Conservation (phyloP, 176 grass and related monocot genomes). For the Oryza officinalis region DNA sequence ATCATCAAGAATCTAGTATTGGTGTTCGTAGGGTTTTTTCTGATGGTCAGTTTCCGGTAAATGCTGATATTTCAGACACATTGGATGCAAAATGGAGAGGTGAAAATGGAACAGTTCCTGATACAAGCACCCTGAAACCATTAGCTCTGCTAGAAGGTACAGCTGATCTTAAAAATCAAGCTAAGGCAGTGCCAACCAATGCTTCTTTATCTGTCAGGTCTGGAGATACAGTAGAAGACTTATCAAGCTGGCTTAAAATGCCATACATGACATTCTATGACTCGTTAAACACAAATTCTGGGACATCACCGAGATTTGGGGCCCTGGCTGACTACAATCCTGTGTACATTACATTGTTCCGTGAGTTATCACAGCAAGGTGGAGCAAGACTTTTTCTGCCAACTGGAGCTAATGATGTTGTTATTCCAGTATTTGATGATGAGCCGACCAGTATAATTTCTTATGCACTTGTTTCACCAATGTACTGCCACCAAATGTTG, state of each 20-base stretch:
- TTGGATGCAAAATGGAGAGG: conserved; percentile 94
- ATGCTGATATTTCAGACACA: conserved; percentile 69
- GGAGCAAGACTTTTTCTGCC: conserved; percentile 80
- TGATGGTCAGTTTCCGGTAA: conserved; percentile 69
- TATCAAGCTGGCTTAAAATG: conserved; percentile 64
- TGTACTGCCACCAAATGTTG: conserved; percentile 69
- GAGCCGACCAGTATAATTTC: conserved; percentile 94
- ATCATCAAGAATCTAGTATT: conserved; percentile 46
- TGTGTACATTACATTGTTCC: conserved; percentile 61
- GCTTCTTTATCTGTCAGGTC: conserved; percentile 49
- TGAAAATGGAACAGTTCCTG: conserved; percentile 57
- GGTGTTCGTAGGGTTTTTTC: conserved; percentile 65
- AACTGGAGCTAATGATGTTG: conserved; percentile 62
- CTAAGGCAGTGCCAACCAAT: conserved; percentile 34
- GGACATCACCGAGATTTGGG: conserved; percentile 49
- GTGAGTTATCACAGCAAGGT: conserved; percentile 63
- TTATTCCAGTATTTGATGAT: conserved; percentile 95
- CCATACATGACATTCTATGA: conserved; percentile 67
- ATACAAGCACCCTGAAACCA: conserved; percentile 51
- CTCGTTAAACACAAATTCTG: conserved; percentile 72
- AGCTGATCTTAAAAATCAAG: conserved; percentile 46
- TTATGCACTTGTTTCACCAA: conserved; percentile 78
- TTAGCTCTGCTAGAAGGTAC: conserved; percentile 39
- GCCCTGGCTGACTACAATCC: conserved; percentile 69
- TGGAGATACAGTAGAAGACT: conserved; percentile 62